Conservation (phyloP, 2,329 filamentous ascomycete species). For the Sclerotiophoma versabilis region DNA sequence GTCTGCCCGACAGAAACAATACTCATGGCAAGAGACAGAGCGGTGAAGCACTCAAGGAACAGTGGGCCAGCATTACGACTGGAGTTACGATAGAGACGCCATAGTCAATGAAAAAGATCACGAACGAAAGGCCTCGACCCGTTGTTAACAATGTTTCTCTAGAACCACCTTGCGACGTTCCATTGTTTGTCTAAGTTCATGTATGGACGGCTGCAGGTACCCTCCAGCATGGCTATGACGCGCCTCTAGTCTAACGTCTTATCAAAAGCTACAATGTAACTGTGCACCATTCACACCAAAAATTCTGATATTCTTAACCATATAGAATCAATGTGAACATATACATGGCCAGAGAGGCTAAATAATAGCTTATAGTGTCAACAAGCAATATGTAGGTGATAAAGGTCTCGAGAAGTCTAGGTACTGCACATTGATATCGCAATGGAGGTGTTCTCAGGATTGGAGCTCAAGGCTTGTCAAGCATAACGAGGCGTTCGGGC, state of each 20-base stretch:
- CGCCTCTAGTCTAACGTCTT: no score
- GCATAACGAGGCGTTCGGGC: not conserved
- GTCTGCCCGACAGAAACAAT: slow-evolving; percentile 17
- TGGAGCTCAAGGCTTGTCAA: not conserved
- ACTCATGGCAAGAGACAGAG: not conserved
- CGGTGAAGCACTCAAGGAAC: not conserved
- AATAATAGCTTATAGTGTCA: no score
- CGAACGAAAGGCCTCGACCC: not conserved
- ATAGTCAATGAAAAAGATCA: slow-evolving; percentile 17
- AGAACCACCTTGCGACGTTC: not conserved
- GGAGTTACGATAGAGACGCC: slow-evolving; percentile 17
- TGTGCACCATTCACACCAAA: no score
- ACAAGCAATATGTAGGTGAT: not conserved
- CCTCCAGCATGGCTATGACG: no score
- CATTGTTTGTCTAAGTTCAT: not conserved
- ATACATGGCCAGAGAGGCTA: no score
- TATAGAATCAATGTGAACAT: no score
- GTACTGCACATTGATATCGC: not conserved
- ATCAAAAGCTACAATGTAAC: no score
- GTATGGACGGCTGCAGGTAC: no score
- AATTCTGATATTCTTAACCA: no score
- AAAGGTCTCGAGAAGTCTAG: not conserved
- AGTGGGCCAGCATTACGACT: slow-evolving; percentile 5
- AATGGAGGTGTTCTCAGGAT: not conserved
- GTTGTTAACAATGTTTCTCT: no score